phyloP scores from a whole-genome alignment of 345 rosid species.

The Citropsis articulata region DNA sequence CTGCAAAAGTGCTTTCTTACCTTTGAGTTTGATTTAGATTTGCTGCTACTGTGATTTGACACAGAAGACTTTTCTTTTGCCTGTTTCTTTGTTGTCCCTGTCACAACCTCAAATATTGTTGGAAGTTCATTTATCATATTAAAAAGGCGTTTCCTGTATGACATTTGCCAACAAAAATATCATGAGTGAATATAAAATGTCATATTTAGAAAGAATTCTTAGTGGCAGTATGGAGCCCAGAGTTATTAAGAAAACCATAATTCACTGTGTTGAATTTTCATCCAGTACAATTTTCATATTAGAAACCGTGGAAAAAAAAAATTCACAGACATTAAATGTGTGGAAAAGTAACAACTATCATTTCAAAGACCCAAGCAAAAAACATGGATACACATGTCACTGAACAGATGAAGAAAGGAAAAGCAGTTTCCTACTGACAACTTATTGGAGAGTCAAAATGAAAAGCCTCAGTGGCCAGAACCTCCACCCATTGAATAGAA shows the following conservation, averaged over 20 bases:
- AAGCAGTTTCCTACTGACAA: not conserved
- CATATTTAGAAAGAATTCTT: not conserved
- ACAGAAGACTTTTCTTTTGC: slow-evolving; percentile 59
- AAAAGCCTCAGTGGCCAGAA: too few species aligned
- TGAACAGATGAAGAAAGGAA: not conserved
- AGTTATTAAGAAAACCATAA: not conserved
- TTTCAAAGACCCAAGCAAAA: not conserved
- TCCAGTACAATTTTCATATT: not conserved
- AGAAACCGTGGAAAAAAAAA: not conserved
- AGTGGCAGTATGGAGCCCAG: not conserved
- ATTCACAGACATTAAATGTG: not conserved
- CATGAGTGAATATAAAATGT: not conserved
- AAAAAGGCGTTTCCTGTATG: slow-evolving; percentile 77
- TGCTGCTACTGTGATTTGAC: slow-evolving; percentile 66
- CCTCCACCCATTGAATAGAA: not conserved
- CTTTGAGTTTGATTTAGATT: slow-evolving; percentile 74
- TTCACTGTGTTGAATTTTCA: not conserved
- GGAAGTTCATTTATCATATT: slow-evolving; percentile 85
- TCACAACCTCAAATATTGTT: slow-evolving; percentile 76
- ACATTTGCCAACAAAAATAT: slow-evolving; percentile 9
- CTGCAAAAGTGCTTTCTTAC: slow-evolving; percentile 25
- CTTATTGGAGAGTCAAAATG: not conserved
- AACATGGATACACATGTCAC: too few species aligned
- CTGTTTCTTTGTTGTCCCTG: slow-evolving; percentile 63
- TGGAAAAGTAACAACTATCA: not conserved